Evolutionary conservation across 306 rosid genomes (phyloP), one percentile per base, ranked within the genome.

Genomic region (Mimosa pudica): DNA sequence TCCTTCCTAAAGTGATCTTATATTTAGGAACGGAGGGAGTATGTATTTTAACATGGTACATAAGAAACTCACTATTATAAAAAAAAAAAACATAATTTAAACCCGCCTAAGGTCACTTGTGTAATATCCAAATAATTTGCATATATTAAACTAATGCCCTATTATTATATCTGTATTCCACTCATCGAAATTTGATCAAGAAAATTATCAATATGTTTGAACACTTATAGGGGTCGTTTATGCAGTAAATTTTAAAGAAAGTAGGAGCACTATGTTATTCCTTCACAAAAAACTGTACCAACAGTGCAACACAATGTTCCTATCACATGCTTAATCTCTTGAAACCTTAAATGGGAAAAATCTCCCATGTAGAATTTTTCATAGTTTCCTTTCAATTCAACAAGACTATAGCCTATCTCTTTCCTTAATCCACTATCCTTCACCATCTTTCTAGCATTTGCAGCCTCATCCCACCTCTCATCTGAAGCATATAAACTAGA

Each of bases 401-500:
- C 65, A 76, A 81, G 74, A 76, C 89, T 82, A 71, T 32, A 79
- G 24, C 87, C 87, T 33, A 72, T 78, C 54, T 75, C 79, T 77
- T 86, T 84, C 80, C 76, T 75, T 62, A 86, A 45, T 79, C 88
- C 84, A 52, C 88, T 84, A 75, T 77, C 84, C 81, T 83, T 86
- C 83, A 83, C 65, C 79, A 74, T 78, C 57, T 74, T 77, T 71
- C 86, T 87, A 44, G 83, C 83, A 81, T 76, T 44, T 33, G 76
- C 81, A 68, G 70, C 84, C 44, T 76, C 84, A 72, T 55, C 82
- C 90, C 90, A 87, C 84, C 61, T 79, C 76, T 76, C 86, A 82
- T 79, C 86, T 30, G 84, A 78, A 58, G 90, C 87, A 76, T 87
- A 87, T 74, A 84, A 75, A 76, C 73, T 87, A 41, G 86, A 84